Evolutionary conservation across 139 green algal genomes (phyloP), one percentile per base, ranked within the genome.

Genomic region (Chlamydomonas sp.): DNA sequence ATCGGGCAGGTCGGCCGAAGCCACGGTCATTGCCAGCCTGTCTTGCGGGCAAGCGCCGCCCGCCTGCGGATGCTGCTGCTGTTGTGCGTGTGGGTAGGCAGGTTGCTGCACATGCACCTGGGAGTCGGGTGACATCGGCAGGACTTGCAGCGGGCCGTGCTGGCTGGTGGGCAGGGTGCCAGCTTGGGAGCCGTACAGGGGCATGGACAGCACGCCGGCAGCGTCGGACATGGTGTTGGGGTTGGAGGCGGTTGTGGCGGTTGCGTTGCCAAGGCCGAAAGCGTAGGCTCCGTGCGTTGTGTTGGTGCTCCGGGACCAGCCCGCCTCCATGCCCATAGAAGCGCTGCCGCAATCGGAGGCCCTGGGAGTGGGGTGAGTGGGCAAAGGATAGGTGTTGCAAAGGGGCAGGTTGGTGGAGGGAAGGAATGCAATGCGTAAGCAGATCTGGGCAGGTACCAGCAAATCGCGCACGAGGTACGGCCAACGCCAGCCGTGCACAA

Each of bases 341-440:
- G 62, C 18, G 69, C 68, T 79, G 67, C 80, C 80, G 80, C 80
- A 85, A 69, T 85, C 80, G 14, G 79, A 85, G 49, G 58, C 58
- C 31, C 79, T 85, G 79, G 49, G 79, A 49, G 57, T 15, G 12
- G 9, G 62, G 61, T 7, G 71, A 4, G 10, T 7, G 15, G 68
- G 68, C 20, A 31, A 74, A 15, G 6, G 63, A 60, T 3, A 49
- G 77, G 59, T 6, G 18, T 59, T 16, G 15, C 16, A 66, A 3
- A 4, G n/a, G n/a, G 49, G 7, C 9, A 2, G 75, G 4, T 17
- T 57, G 57, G 20, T 57, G 20, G 75, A 4, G 75, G 75, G 57
- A 3, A 20, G 57, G 57, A 6, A 12, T 69, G 64, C 64, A 12
- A 12, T 69, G 12, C 64, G 12, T 9, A 9, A 12, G 64, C 64